Evolutionary conservation across 2,329 filamentous ascomycete genomes (phyloP), one percentile per base, ranked within the genome.

Genomic region (Aschersonia sp.): DNA sequence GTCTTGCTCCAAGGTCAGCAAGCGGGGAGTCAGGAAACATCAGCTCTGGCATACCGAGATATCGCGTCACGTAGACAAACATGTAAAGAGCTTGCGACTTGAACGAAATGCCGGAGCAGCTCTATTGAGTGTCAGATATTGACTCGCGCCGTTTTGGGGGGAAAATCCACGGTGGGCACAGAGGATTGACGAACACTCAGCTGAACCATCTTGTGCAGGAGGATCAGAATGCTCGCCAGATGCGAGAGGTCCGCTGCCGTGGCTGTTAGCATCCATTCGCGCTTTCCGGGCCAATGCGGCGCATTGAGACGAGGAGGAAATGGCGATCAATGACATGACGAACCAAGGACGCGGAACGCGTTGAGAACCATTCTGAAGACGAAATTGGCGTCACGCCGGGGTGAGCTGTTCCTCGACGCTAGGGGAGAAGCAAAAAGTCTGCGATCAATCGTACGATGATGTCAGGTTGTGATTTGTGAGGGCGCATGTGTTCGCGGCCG

Each of bases 81-180:
- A 97, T 73, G 68, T 98, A 98, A 49, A 98, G 77, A 45, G 83
- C 87, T 75, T 98, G 92, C 52, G 90, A 95, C 66, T 98, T 98
- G 77, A 98, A 97, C 12, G 92, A 98, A 67, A 98, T 90, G 58
- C 92, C 92, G 41, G 90, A 83, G 65, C 89, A 95, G 73, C 89
- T 95, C 90, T 95, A 59, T 57, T 50, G 58, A 51, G 44, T 31
- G 9, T 7, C 6, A 11, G 10, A 22, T 11, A 12, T 32, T 46
- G 40, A 45, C 49, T 55, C n/a, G 45, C 30, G 3, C 31, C n/a
- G 14, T 7, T 7, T 7, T 41, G 40, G n/a, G 6, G 6, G 11
- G n/a, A 6, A 22, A 9, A 9, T 41, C 40, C n/a, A 14, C 42
- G 44, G 32, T 11, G 41, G 46, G 49, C 43, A 35, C 46, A 48